These are phyloP conservation scores for Penicillium sp. DNA, from an alignment of 2,329 filamentous ascomycete species.

Conservation along the genomic window DNA sequence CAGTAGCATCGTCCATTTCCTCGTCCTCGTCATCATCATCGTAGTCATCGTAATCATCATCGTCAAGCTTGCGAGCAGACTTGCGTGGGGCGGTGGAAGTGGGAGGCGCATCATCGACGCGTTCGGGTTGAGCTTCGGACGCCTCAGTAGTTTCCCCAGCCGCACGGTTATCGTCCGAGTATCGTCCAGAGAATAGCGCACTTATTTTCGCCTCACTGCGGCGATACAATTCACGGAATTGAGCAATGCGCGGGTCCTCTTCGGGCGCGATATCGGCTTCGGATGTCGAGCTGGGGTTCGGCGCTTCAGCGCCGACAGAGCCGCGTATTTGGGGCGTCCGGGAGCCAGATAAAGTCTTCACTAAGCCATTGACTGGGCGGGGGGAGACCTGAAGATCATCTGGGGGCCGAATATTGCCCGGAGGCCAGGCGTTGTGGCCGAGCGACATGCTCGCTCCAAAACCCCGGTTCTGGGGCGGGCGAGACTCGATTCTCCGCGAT, in stretches of 20 bases:
- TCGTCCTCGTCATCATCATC: slow-evolving; percentile 63
- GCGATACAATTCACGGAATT: slow-evolving; percentile 76
- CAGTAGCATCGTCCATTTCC: slow-evolving; percentile 49
- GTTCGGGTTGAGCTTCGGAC: slow-evolving; percentile 34
- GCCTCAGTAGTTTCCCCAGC: slow-evolving; percentile 51
- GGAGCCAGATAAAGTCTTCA: slow-evolving; percentile 45
- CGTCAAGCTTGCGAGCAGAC: slow-evolving; percentile 72
- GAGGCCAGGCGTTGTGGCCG: slow-evolving; percentile 68
- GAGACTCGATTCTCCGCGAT: slow-evolving; percentile 48
- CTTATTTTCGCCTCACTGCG: slow-evolving; percentile 75
- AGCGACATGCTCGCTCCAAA: slow-evolving; percentile 61
- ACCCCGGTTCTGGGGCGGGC: slow-evolving; percentile 48
- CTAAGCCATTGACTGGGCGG: slow-evolving; percentile 45
- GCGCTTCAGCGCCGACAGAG: slow-evolving; percentile 47
- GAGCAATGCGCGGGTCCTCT: slow-evolving; percentile 66
- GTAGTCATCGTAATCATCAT: slow-evolving; percentile 71
- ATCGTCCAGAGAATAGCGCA: slow-evolving; percentile 64
- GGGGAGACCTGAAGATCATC: slow-evolving; percentile 56
- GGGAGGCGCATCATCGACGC: slow-evolving; percentile 52
- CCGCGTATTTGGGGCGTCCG: slow-evolving; percentile 47
- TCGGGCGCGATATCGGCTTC: slow-evolving; percentile 62
- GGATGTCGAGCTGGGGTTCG: slow-evolving; percentile 50
- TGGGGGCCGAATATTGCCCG: slow-evolving; percentile 58
- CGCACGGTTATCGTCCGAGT: slow-evolving; percentile 30
- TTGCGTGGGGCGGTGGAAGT: slow-evolving; percentile 52